Evolutionary conservation across 2,329 filamentous ascomycete genomes (phyloP).

Genomic region (Fusarium agapanthi): DNA sequence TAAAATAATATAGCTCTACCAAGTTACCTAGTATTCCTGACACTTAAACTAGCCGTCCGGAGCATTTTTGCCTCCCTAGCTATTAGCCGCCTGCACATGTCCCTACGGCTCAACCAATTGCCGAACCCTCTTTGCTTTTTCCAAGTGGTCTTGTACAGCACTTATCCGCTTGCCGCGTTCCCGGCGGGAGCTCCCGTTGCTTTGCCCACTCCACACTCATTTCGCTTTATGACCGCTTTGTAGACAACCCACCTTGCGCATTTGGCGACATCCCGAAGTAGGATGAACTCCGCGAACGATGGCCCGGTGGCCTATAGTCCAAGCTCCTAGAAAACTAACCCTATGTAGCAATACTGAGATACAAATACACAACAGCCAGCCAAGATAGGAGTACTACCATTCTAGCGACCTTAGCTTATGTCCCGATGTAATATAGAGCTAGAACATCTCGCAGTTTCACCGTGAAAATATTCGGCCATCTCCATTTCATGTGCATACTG

Average conservation of each 20-base stretch:
- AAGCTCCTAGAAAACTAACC: neutral
- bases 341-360: rapidly evolving
- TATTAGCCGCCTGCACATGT: no score
- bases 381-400: neutral
- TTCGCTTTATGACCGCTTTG: neutral
- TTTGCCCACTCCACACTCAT: neutral
- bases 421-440: neutral
- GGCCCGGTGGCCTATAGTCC: rapidly evolving
- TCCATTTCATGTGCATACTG: neutral
- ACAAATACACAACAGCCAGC: rapidly evolving
- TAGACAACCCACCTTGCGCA: rapidly evolving
- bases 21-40: rapidly evolving
- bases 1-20: rapidly evolving
- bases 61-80: rapidly evolving
- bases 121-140: neutral
- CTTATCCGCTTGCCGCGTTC: neutral
- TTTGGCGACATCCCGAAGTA: neutral
- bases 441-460: neutral
- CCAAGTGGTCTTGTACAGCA: neutral
- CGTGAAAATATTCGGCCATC: neutral
- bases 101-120: rapidly evolving
- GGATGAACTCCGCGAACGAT: rapidly evolving
- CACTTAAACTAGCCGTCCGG: neutral
- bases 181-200: neutral
- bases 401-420: no score